phyloP scores from a whole-genome alignment of 2,329 filamentous ascomycete species.

The Penicillium frequentans region DNA sequence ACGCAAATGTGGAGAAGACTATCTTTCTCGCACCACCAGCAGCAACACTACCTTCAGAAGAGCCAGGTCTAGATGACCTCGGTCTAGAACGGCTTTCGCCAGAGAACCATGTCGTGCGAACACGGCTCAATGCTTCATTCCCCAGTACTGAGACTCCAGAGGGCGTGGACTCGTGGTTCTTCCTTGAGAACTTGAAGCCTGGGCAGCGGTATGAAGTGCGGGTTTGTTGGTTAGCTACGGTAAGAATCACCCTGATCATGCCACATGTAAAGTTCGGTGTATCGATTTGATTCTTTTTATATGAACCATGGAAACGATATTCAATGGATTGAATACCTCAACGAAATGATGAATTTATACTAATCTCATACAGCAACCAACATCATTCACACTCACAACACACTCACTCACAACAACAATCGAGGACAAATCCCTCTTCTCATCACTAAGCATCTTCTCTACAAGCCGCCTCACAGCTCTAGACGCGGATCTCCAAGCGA shows the following conservation, averaged over 20 bases:
- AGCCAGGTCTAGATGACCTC: constrained; percentile 60
- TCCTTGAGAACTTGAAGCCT: constrained; percentile 68
- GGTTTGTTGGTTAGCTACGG: constrained; percentile 90
- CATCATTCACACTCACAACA: constrained; percentile 69
- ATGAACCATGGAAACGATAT: neutral
- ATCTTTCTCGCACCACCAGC: constrained; percentile 76
- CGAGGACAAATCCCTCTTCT: constrained; percentile 61
- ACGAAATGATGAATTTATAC: constrained; percentile 1
- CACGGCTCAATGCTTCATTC: constrained; percentile 67
- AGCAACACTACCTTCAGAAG: constrained; percentile 56
- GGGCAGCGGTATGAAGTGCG: constrained; percentile 85
- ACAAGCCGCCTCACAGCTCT: constrained; percentile 46
- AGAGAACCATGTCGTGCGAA: constrained; percentile 56
- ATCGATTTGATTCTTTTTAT: neutral
- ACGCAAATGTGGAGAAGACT: constrained; percentile 84
- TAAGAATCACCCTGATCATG: constrained; percentile 48
- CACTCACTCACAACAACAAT: constrained; percentile 64
- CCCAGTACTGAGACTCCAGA: constrained; percentile 54
- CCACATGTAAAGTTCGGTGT: neutral
- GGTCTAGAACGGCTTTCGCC: constrained; percentile 67
- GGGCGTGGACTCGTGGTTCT: constrained; percentile 73
- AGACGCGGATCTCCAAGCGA: constrained; percentile 14
- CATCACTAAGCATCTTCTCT: constrained; percentile 65
- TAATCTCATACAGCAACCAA: constrained; percentile 69
- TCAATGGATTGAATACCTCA: neutral